Base-by-base conservation (phyloP, 2,329 filamentous ascomycete species). In the Orbilia oligospora region DNA sequence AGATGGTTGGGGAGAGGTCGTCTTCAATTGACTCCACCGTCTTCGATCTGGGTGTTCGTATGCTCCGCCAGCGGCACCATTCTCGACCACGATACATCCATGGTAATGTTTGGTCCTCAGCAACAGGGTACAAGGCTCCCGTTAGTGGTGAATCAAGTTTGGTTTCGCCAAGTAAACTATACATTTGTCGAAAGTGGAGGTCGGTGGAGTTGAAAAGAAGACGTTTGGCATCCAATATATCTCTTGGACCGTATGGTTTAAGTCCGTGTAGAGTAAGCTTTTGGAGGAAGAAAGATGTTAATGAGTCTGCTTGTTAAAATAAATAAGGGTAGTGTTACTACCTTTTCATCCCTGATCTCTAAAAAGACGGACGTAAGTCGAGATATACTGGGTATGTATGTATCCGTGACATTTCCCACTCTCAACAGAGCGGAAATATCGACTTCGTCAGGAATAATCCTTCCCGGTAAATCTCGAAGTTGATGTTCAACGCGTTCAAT, bases 341-440 rank as follows among this genome's bases (percentile, higher is more conserved):
- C 81, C 41, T 55, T 80, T 46, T 80, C 70, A 9, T 80, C 73
- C 10, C 76, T 58, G 8, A 80, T 49, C 14, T 82, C 80, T 18
- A 82, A 79, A 65, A 81, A 82, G 12, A 81, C 81, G 24, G 72
- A 73, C 14, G 81, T 82, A 12, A 81, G 75, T 38, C 80, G 76
- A 4, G 81, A 80, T 63, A 82, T 82, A 2, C 76, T 76, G 36
- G 81, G 69, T 14, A 82, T 80, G 46, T 80, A 81, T 24, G 80
- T 71, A 18, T 81, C 73, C 36, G 80, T 79, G 51, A 82, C 80
- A 1, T 58, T 44, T 4, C 72, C 73, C 12, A 81, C 67, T 46
- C 80, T 76, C 33, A 64, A 63, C 1, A 80, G 66, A 53, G 80
- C 70, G 6, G 80, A 81, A 12, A 82, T 68, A 71, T 81, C 80